phyloP scores from a whole-genome alignment of 768 basidiomycete genomes.

The Podaxis sp. region DNA sequence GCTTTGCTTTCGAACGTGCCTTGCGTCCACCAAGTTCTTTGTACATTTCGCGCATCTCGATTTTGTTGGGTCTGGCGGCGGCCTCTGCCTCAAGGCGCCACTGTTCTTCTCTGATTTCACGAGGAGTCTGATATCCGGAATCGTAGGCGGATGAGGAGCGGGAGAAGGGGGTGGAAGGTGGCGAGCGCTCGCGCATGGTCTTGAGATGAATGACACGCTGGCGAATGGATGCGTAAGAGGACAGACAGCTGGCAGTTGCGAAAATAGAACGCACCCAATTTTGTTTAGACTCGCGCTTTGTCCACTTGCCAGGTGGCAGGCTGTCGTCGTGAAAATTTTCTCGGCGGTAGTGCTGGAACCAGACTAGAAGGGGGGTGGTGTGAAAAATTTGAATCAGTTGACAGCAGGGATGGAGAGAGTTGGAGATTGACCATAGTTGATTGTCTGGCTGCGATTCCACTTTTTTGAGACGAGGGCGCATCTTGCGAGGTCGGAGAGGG shows the following conservation, averaged over 20 bases:
- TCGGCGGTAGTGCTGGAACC: constrained; percentile 91
- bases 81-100: constrained; percentile 62
- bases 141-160: constrained; percentile 41
- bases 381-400: constrained; percentile 5
- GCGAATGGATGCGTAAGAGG: background rate
- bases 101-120: constrained; percentile 75
- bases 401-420: background rate
- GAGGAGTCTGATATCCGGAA: constrained; percentile 77
- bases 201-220: constrained; percentile 56
- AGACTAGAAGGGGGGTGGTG: constrained; percentile 51
- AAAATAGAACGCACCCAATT: constrained; percentile 65
- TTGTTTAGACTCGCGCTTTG: constrained; percentile 90
- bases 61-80: constrained; percentile 60
- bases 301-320: constrained; percentile 84
- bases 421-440: constrained; percentile 80
- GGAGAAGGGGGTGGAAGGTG: constrained; percentile 33
- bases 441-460: constrained; percentile 86
- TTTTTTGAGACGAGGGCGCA: constrained; percentile 82
- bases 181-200: constrained; percentile 42
- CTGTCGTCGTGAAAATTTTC: constrained; percentile 84
- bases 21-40: constrained; percentile 89
- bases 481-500: constrained; percentile 65
- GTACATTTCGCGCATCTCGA: constrained; percentile 89
- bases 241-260: background rate
- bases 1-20: constrained; percentile 68